Conservation (phyloP, 2,329 filamentous ascomycete species). For the Fusarium sp. region DNA sequence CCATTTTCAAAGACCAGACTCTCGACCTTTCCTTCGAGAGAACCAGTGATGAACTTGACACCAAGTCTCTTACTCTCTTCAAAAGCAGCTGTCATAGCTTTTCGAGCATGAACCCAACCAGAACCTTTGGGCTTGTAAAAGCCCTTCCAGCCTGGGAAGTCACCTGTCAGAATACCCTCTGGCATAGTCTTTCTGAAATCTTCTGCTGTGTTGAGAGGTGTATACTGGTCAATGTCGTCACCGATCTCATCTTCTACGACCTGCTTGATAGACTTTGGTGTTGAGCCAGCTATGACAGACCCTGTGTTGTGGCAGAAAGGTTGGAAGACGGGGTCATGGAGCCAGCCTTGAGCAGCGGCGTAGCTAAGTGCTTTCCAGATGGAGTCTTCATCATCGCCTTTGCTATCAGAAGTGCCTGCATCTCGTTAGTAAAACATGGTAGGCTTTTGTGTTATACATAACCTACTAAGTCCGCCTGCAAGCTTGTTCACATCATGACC, state of each 20-base stretch:
- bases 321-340: slow-evolving; percentile 20
- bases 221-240: slow-evolving; percentile 17
- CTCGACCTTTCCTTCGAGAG: slow-evolving; percentile 1
- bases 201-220: slow-evolving; percentile 13
- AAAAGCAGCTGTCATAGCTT: slow-evolving; percentile 26
- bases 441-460: no score
- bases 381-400: background rate
- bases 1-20: slow-evolving; percentile 5
- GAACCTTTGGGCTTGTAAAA: slow-evolving; percentile 25
- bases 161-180: slow-evolving; percentile 14
- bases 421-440: background rate
- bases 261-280: slow-evolving; percentile 13
- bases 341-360: slow-evolving; percentile 25
- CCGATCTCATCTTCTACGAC: slow-evolving; percentile 24
- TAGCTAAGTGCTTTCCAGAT: slow-evolving; percentile 11
- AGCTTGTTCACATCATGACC: slow-evolving; percentile 38
- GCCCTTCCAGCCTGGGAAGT: slow-evolving; percentile 24
- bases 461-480: background rate
- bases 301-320: slow-evolving; percentile 29
- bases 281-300: slow-evolving; percentile 22
- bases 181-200: slow-evolving; percentile 33
- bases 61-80: slow-evolving; percentile 24
- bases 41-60: slow-evolving; percentile 24
- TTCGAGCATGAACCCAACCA: slow-evolving; percentile 35
- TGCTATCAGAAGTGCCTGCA: background rate